phyloP scores from a whole-genome alignment of 192 early-diverging fungal genomes.

The Podila horticola region DNA sequence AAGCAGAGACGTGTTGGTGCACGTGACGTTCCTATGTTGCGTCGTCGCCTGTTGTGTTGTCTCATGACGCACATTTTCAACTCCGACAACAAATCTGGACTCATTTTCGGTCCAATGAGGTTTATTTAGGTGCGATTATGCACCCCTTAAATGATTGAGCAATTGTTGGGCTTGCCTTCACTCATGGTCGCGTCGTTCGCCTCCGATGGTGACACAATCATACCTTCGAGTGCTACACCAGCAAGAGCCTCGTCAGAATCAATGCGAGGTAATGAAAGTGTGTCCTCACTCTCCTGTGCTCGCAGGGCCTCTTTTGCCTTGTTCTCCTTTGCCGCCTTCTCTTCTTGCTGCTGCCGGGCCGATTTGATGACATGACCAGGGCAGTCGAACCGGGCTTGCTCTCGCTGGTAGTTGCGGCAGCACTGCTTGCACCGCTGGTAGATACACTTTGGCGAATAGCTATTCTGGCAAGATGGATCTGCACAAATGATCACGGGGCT shows the following conservation, averaged over 20 bases:
- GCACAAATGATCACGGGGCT: constrained; percentile 13
- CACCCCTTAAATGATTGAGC: too few relatives aligned
- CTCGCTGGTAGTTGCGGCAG: constrained; percentile 24
- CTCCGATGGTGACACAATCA: constrained; percentile 6
- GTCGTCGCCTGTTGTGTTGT: too few relatives aligned
- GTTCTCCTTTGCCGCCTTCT: not conserved
- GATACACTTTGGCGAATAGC: constrained; percentile 29
- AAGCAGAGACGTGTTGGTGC: too few relatives aligned
- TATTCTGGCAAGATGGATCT: constrained; percentile 23
- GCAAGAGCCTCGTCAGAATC: constrained; percentile 41
- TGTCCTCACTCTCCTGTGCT: too few relatives aligned
- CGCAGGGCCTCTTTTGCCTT: not conserved
- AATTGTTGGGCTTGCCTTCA: too few relatives aligned
- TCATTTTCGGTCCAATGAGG: too few relatives aligned
- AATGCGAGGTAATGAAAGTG: constrained; percentile 18
- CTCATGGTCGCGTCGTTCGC: not conserved
- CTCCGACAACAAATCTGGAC: too few relatives aligned
- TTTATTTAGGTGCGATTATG: too few relatives aligned
- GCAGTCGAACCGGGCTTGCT: constrained; percentile 23
- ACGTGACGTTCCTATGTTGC: too few relatives aligned
- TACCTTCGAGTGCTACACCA: constrained; percentile 39
- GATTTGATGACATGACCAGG: constrained; percentile 23
- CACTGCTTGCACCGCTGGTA: constrained; percentile 41
- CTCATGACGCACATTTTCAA: too few relatives aligned
- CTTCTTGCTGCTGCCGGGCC: constrained; percentile 4